Conservation (phyloP, 2,329 filamentous ascomycete genomes). For the Penicillium fuscoglaucum region DNA sequence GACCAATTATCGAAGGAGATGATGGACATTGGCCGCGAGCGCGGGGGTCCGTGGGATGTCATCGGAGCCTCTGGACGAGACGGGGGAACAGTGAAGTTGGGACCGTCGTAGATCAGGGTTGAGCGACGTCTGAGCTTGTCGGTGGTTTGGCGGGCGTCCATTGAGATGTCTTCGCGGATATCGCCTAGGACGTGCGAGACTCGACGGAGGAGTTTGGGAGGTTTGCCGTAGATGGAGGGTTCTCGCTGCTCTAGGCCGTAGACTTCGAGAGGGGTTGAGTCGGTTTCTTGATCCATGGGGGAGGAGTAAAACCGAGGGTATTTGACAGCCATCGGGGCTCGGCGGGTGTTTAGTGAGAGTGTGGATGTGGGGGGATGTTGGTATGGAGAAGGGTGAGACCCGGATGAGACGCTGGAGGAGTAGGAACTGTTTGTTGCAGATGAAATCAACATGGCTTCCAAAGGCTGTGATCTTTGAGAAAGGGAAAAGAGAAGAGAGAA, state of each 20-base stretch:
- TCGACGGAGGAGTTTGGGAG: conserved; percentile 31
- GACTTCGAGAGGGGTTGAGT: conserved; percentile 34
- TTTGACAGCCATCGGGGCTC: conserved; percentile 23
- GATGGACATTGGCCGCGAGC: conserved; percentile 30
- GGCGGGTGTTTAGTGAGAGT: conserved; percentile 22
- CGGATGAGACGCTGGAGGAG: conserved; percentile 31
- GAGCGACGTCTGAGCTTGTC: conserved; percentile 34
- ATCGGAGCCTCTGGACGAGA: conserved; percentile 17
- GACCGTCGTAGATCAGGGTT: conserved; percentile 19
- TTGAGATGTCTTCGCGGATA: conserved; percentile 36
- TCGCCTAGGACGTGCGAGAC: conserved; percentile 40
- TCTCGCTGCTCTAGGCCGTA: conserved; percentile 39
- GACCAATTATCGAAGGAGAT: conserved; percentile 26
- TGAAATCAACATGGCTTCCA: conserved; percentile 26
- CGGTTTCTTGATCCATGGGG: conserved; percentile 31
- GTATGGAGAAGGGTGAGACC: conserved; percentile 28
- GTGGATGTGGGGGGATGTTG: conserved; percentile 29
- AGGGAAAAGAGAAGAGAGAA: not conserved
- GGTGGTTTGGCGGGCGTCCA: conserved; percentile 22
- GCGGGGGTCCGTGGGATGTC: conserved; percentile 17
- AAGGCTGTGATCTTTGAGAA: not conserved
- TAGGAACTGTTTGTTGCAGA: conserved; percentile 31
- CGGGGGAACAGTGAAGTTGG: conserved; percentile 7
- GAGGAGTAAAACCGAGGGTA: conserved; percentile 38
- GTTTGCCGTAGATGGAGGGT: conserved; percentile 32